phyloP scores from a whole-genome alignment of 2,329 filamentous ascomycete species.

The Fusarium drepaniforme region DNA sequence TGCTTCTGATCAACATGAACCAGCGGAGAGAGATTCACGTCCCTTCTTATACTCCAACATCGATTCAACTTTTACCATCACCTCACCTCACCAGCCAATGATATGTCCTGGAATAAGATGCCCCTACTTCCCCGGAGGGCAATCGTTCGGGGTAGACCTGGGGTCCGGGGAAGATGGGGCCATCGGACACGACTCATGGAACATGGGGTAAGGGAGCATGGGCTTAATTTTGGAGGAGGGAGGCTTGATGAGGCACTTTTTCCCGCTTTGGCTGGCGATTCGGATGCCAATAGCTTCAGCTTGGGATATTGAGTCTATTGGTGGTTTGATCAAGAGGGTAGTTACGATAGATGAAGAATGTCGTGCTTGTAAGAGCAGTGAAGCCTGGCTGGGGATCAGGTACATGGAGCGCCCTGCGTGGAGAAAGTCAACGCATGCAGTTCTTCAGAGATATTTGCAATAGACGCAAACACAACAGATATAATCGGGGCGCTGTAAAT shows the following conservation, averaged over 20 bases:
- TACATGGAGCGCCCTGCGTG: not conserved
- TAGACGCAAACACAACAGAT: not conserved
- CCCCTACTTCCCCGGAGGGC: not conserved
- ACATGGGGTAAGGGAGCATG: not conserved
- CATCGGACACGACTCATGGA: not conserved
- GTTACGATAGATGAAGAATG: not conserved
- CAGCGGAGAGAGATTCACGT: not conserved
- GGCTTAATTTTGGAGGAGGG: not conserved
- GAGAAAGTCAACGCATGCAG: not conserved
- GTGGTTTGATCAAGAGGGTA: not conserved
- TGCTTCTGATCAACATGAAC: not conserved
- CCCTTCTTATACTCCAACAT: conserved; percentile 4
- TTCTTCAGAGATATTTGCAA: not conserved
- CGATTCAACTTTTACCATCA: not conserved
- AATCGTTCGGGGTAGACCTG: not conserved
- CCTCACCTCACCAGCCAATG: not conserved
- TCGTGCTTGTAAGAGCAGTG: not conserved
- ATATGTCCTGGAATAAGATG: not conserved
- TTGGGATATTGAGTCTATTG: not conserved
- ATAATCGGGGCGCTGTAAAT: not conserved
- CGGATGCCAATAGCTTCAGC: not conserved
- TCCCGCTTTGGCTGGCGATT: not conserved
- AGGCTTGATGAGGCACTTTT: not conserved
- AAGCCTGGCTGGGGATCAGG: not conserved
- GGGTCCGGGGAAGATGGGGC: conserved; percentile 15